Evolutionary conservation across 768 basidiomycete genomes (phyloP).

Genomic region (Serpula lacrymans): DNA sequence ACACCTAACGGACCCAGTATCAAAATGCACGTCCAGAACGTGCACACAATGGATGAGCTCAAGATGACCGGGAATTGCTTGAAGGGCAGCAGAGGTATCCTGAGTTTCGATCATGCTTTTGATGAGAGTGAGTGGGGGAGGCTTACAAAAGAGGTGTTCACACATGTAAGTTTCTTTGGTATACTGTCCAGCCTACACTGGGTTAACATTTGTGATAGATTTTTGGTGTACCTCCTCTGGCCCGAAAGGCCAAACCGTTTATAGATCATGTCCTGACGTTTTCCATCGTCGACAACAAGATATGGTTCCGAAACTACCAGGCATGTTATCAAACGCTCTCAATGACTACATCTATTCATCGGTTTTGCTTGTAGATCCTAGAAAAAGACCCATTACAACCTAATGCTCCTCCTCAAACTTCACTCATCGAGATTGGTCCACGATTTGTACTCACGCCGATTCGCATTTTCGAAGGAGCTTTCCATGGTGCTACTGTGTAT

Average conservation of each 20-base stretch:
- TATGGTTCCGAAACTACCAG: constrained; percentile 99
- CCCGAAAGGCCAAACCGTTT: constrained; percentile 92
- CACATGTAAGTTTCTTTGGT: constrained; percentile 59
- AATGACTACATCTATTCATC: not conserved
- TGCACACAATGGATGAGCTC: constrained; percentile 99
- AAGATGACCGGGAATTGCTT: constrained; percentile 99
- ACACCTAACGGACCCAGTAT: constrained; percentile 97
- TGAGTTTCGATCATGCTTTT: constrained; percentile 90
- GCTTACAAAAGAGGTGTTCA: constrained; percentile 90
- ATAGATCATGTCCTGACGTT: constrained; percentile 97
- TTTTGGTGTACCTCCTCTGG: constrained; percentile 90
- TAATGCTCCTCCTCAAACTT: constrained; percentile 77
- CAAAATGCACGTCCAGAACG: constrained; percentile 96
- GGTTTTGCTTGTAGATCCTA: constrained; percentile 56
- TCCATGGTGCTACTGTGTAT: constrained; percentile 91
- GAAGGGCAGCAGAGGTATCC: constrained; percentile 88
- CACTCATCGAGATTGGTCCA: constrained; percentile 96
- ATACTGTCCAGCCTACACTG: not conserved
- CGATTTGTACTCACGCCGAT: constrained; percentile 97
- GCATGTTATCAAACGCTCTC: constrained; percentile 36
- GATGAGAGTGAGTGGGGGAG: constrained; percentile 85
- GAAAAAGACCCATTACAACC: constrained; percentile 92
- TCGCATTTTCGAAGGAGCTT: constrained; percentile 96
- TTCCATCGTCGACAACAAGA: constrained; percentile 91
- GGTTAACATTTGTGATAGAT: constrained; percentile 49